These are phyloP conservation scores for Saccharomyces cerevisiae DNA, from an alignment of 805 yeast species.

Conservation along the genomic window DNA sequence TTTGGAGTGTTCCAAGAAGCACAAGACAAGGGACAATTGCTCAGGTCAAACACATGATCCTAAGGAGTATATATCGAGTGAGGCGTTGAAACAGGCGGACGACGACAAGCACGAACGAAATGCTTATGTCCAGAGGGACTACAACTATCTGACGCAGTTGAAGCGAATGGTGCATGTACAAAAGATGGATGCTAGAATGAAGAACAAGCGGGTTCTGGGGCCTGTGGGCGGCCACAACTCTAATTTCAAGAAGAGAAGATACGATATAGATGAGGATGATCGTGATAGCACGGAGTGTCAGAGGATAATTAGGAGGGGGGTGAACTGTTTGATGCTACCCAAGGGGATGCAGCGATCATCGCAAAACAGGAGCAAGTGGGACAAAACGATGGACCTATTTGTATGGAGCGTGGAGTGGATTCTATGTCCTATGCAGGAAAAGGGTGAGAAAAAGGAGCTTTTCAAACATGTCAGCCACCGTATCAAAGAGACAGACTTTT, in stretches of 20 bases:
- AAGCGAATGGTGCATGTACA: conserved; percentile 55
- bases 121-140: conserved; percentile 63
- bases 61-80: conserved; percentile 45
- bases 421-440: conserved; percentile 26
- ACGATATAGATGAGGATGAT: conserved; percentile 5
- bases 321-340: conserved; percentile 54
- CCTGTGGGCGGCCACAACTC: conserved; percentile 20
- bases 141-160: conserved; percentile 57
- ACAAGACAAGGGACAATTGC: conserved; percentile 56
- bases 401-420: conserved; percentile 81
- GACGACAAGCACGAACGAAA: conserved; percentile 35
- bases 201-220: conserved; percentile 38
- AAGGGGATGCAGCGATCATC: conserved; percentile 64
- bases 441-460: conserved; percentile 13
- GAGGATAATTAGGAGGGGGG: conserved; percentile 50
- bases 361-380: conserved; percentile 62
- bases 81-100: conserved; percentile 34
- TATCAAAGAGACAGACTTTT: conserved; percentile 27
- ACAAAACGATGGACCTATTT: conserved; percentile 49
- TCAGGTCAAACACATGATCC: conserved; percentile 53
- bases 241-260: conserved; percentile 16
- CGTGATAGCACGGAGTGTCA: conserved; percentile 12
- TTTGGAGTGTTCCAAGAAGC: conserved; percentile 59
- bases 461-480: conserved; percentile 33
- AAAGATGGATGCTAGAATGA: conserved; percentile 41